Percentiles rank a stretch among this genome's conserved stretches.
These are phyloP conservation scores for Eragrostis tef DNA, from an alignment of 202 grass and related monocot genomes.

Conservation along the genomic window DNA sequence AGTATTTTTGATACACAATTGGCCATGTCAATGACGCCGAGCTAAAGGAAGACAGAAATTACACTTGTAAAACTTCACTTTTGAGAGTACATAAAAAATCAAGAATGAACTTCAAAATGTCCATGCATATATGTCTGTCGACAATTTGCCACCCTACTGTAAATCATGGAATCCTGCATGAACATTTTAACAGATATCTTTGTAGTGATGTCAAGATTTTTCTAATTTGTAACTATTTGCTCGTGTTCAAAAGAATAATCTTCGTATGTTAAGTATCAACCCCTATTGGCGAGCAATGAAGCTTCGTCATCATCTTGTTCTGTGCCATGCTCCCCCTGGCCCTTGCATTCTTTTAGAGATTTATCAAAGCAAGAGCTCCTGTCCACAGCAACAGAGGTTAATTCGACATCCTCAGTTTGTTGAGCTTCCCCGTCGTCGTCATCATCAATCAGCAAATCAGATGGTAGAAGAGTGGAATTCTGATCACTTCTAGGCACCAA, in stretches of 20 bases:
- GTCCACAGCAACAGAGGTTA: conserved; percentile 54
- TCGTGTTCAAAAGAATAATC: conserved; percentile 28
- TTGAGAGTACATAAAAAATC: neutral
- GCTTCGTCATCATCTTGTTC: conserved; percentile 54
- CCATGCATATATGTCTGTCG: neutral
- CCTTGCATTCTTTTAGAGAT: conserved; percentile 27
- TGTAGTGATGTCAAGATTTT: neutral
- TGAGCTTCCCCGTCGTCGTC: conserved; percentile 39
- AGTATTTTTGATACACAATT: neutral
- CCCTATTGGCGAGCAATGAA: conserved; percentile 59
- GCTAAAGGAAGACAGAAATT: neutral
- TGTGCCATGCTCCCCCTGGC: conserved; percentile 19
- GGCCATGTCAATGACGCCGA: neutral
- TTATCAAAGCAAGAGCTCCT: neutral
- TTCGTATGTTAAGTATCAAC: conserved; percentile 40
- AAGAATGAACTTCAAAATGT: conserved; percentile 20
- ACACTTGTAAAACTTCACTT: neutral
- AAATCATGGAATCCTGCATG: conserved; percentile 1
- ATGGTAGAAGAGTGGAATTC: conserved; percentile 69
- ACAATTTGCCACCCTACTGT: conserved; percentile 28
- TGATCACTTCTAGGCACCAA: conserved; percentile 74
- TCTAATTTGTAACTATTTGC: conserved; percentile 34
- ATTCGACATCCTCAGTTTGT: conserved; percentile 53
- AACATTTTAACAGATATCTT: conserved; percentile 4
- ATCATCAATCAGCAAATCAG: conserved; percentile 59